Evolutionary conservation across 176 grass and related monocot species (phyloP).

Genomic region (Tillandsia leiboldiana): DNA sequence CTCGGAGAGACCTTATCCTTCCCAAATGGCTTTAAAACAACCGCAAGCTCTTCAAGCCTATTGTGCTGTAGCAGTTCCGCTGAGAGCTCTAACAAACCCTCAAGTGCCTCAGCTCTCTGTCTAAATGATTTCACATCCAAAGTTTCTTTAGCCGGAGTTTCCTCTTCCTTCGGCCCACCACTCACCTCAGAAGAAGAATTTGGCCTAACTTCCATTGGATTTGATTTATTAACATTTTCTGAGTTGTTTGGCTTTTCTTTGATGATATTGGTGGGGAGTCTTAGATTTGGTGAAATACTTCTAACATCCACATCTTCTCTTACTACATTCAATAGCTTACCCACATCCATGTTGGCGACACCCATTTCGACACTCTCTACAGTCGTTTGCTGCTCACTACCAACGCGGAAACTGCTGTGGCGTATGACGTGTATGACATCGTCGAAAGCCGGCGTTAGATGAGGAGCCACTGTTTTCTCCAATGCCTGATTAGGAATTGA

Average conservation of each 20-base stretch:
- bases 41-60: slow-evolving; percentile 73
- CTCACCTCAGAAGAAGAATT: slow-evolving; percentile 28
- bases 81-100: slow-evolving; percentile 92
- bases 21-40: slow-evolving; percentile 95
- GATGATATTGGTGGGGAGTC: slow-evolving; percentile 14
- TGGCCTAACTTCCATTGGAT: slow-evolving; percentile 27
- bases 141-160: slow-evolving; percentile 53
- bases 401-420: slow-evolving; percentile 56
- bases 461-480: slow-evolving; percentile 32
- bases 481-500: slow-evolving; percentile 23
- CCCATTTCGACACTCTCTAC: slow-evolving; percentile 22
- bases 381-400: slow-evolving; percentile 27
- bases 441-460: slow-evolving; percentile 48
- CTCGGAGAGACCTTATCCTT: slow-evolving; percentile 90
- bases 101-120: slow-evolving; percentile 84
- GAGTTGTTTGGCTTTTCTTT: slow-evolving; percentile 26
- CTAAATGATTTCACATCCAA: slow-evolving; percentile 92
- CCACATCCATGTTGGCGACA: slow-evolving; percentile 23
- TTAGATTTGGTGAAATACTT: slow-evolving; percentile 29
- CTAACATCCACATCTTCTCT: slow-evolving; percentile 53
- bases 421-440: slow-evolving; percentile 84
- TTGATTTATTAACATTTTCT: slow-evolving; percentile 30
- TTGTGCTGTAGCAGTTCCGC: slow-evolving; percentile 71
- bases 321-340: slow-evolving; percentile 26
- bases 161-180: slow-evolving; percentile 37